phyloP scores from a whole-genome alignment of 1,139 yeast genomes.

The Yamadazyma dushanensis region DNA sequence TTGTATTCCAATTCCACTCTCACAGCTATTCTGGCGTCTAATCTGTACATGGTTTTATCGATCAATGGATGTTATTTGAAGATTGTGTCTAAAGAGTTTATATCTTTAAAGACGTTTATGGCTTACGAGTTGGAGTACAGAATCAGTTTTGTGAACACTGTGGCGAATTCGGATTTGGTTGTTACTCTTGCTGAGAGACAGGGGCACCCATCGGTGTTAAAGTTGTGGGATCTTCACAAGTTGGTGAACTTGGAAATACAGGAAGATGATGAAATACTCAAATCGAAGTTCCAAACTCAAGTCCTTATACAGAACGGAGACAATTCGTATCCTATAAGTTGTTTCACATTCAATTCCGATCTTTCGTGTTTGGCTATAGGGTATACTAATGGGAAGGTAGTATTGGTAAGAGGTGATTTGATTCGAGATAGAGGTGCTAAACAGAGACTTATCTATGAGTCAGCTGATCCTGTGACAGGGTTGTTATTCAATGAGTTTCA shows the following conservation, averaged over 20 bases:
- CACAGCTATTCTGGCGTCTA: slow-evolving; percentile 58
- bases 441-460: slow-evolving; percentile 75
- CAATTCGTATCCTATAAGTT: slow-evolving; percentile 73
- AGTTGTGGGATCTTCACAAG: slow-evolving; percentile 70
- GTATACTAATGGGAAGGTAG: slow-evolving; percentile 82
- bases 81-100: slow-evolving; percentile 53
- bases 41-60: slow-evolving; percentile 58
- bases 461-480: slow-evolving; percentile 79
- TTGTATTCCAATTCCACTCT: slow-evolving; percentile 80
- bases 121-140: slow-evolving; percentile 69
- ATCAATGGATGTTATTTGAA: slow-evolving; percentile 55
- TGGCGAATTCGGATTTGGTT: slow-evolving; percentile 50
- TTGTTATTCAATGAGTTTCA: slow-evolving; percentile 53
- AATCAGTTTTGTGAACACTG: slow-evolving; percentile 53
- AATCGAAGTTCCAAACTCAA: slow-evolving; percentile 35
- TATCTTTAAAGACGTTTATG: slow-evolving; percentile 46
- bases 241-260: slow-evolving; percentile 33
- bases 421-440: slow-evolving; percentile 87
- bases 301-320: slow-evolving; percentile 47
- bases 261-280: slow-evolving; percentile 36
- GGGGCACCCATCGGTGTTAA: slow-evolving; percentile 66
- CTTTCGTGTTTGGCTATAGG: slow-evolving; percentile 76
- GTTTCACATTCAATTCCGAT: slow-evolving; percentile 56
- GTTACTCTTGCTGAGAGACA: slow-evolving; percentile 74
- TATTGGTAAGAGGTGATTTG: slow-evolving; percentile 84